Conservation (phyloP, 2,329 filamentous ascomycete genomes). For the Chrysoporthe cubensis region DNA sequence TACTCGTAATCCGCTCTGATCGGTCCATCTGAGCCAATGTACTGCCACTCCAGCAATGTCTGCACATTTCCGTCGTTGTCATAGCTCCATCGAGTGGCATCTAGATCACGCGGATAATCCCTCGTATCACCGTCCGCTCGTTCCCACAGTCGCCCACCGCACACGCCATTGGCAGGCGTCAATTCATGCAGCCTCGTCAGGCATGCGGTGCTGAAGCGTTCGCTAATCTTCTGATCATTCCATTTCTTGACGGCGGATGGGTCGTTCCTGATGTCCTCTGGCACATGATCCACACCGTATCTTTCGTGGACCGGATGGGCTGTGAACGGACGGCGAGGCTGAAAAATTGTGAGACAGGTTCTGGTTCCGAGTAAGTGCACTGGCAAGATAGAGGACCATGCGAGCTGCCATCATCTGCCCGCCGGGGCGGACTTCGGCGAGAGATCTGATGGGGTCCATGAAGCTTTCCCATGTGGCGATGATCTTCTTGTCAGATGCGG, state of each 20-base stretch:
- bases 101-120: not conserved
- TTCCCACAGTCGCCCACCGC: not conserved
- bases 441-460: conserved; percentile 13
- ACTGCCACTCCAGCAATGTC: not conserved
- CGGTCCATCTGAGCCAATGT: not conserved
- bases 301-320: not conserved
- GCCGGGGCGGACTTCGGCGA: conserved; percentile 4
- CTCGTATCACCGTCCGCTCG: conserved; percentile 11
- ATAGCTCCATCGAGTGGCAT: not conserved
- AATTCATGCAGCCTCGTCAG: conserved; percentile 11
- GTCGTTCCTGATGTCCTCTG: not conserved
- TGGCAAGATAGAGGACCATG: conserved; percentile 22
- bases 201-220: conserved; percentile 14
- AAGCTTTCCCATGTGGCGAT: conserved; percentile 24
- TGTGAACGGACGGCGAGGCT: not conserved
- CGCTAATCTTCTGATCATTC: not conserved
- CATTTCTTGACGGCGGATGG: not conserved
- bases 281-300: not conserved
- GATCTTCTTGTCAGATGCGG: conserved; percentile 10
- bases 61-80: not conserved
- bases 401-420: conserved; percentile 21
- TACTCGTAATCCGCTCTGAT: not conserved
- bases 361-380: not conserved
- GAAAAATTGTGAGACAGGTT: not conserved
- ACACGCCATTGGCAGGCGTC: conserved; percentile 19